These are phyloP conservation scores for Saturnispora serradocipensis DNA, from an alignment of 805 yeast species.

Conservation along the genomic window DNA sequence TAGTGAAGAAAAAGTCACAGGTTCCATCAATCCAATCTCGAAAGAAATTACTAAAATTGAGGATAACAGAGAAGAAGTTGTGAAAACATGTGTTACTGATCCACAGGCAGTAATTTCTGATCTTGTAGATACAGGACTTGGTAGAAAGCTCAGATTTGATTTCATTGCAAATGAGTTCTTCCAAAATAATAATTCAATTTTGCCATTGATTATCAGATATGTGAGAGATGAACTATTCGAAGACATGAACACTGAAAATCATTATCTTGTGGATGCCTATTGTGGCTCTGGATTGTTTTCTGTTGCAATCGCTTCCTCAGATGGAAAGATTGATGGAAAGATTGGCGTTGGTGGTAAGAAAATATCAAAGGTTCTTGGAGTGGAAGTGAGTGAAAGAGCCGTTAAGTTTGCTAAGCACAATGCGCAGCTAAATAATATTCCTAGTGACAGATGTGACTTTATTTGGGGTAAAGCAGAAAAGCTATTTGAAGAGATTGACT, in stretches of 20 bases:
- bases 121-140: slow-evolving; percentile 45
- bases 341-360: slow-evolving; percentile 28
- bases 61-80: slow-evolving; percentile 16
- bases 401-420: slow-evolving; percentile 80
- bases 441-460: slow-evolving; percentile 58
- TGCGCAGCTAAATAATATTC: slow-evolving; percentile 63
- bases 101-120: slow-evolving; percentile 75
- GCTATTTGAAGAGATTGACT: slow-evolving; percentile 69
- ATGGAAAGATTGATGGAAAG: slow-evolving; percentile 1
- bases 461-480: slow-evolving; percentile 89
- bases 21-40: slow-evolving; percentile 20
- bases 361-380: slow-evolving; percentile 84
- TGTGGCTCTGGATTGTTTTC: slow-evolving; percentile 95
- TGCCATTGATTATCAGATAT: slow-evolving; percentile 74
- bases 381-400: slow-evolving; percentile 86
- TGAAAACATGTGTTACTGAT: slow-evolving; percentile 71
- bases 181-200: slow-evolving; percentile 88
- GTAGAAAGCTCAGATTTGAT: slow-evolving; percentile 48
- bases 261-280: slow-evolving; percentile 84
- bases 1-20: slow-evolving; percentile 28
- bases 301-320: slow-evolving; percentile 55
- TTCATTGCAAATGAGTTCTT: slow-evolving; percentile 94
- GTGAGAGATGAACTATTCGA: slow-evolving; percentile 63
- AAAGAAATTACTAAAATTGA: slow-evolving; percentile 8
- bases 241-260: slow-evolving; percentile 23